phyloP scores from a whole-genome alignment of 192 early-diverging fungal genomes.

The Paraglomus occultum region DNA sequence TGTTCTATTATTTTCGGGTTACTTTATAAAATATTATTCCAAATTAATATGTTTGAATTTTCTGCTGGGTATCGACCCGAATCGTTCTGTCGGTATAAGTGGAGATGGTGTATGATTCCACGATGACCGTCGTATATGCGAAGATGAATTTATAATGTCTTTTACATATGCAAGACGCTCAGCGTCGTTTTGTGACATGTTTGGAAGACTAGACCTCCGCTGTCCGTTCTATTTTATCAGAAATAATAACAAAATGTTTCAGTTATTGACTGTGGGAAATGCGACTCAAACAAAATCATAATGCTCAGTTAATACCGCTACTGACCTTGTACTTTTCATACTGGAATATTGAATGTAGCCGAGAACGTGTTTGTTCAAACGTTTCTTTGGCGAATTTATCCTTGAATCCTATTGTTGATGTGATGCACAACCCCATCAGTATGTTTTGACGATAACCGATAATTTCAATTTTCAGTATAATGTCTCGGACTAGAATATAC shows the following conservation, averaged over 20 bases:
- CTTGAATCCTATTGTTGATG: slow-evolving; percentile 5
- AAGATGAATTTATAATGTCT: slow-evolving; percentile 16
- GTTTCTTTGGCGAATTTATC: slow-evolving; percentile 19
- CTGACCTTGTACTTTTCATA: slow-evolving; percentile 28
- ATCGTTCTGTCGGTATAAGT: no score
- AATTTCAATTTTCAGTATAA: no score
- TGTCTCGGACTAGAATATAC: no score
- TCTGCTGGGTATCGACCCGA: no score
- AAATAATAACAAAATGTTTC: background rate
- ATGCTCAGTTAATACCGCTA: background rate
- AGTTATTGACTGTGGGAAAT: background rate
- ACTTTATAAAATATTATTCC: no score
- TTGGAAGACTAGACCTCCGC: slow-evolving; percentile 20
- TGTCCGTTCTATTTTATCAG: slow-evolving; percentile 7
- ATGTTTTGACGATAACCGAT: no score
- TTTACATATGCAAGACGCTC: slow-evolving; percentile 24
- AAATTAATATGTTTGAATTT: no score
- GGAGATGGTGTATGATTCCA: slow-evolving; percentile 1
- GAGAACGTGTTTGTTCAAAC: slow-evolving; percentile 27
- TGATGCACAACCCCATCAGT: no score
- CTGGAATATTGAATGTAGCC: slow-evolving; percentile 25
- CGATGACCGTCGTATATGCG: slow-evolving; percentile 1
- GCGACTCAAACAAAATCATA: background rate
- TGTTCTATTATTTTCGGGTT: no score
- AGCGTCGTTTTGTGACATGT: background rate